phyloP scores from a whole-genome alignment of 306 rosid species.

The Rubus parviflorus region DNA sequence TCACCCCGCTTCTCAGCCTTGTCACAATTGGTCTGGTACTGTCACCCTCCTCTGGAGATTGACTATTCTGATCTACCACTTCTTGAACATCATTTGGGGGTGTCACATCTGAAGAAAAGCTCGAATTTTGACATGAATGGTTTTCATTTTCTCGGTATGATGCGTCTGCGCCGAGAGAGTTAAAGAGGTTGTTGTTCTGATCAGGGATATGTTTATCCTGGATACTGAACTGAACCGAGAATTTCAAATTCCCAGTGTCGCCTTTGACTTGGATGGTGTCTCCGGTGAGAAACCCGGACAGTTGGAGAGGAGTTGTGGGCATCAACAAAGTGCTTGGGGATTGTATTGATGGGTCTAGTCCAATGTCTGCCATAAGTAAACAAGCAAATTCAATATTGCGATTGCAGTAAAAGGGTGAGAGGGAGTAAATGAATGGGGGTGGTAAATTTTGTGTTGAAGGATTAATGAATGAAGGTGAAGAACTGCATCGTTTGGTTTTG shows the following conservation, averaged over 20 bases:
- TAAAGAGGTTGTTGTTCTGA: slow-evolving; percentile 1
- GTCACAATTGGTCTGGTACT: neutral
- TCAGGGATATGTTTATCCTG: slow-evolving; percentile 12
- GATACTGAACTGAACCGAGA: slow-evolving; percentile 25
- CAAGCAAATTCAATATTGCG: neutral
- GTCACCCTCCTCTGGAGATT: neutral
- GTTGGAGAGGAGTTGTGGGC: slow-evolving; percentile 31
- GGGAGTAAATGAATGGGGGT: too few species aligned
- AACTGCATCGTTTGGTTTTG: neutral
- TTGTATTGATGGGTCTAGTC: neutral
- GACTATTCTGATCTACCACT: neutral
- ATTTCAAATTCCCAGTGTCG: slow-evolving; percentile 21
- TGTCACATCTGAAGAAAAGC: slow-evolving; percentile 15
- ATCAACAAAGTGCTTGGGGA: neutral
- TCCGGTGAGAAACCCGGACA: slow-evolving; percentile 32
- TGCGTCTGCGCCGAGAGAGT: slow-evolving; percentile 6
- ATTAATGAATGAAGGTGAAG: neutral
- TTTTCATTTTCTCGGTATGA: neutral
- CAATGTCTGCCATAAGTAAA: slow-evolving; percentile 16
- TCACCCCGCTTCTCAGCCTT: slow-evolving; percentile 34
- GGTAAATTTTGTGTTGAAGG: neutral
- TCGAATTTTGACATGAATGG: neutral
- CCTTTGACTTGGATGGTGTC: slow-evolving; percentile 32
- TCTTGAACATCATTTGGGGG: slow-evolving; percentile 24
- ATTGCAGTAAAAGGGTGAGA: neutral